Evolutionary conservation across 2,329 filamentous ascomycete genomes (phyloP).

Genomic region (Fonsecaea pedrosoi): DNA sequence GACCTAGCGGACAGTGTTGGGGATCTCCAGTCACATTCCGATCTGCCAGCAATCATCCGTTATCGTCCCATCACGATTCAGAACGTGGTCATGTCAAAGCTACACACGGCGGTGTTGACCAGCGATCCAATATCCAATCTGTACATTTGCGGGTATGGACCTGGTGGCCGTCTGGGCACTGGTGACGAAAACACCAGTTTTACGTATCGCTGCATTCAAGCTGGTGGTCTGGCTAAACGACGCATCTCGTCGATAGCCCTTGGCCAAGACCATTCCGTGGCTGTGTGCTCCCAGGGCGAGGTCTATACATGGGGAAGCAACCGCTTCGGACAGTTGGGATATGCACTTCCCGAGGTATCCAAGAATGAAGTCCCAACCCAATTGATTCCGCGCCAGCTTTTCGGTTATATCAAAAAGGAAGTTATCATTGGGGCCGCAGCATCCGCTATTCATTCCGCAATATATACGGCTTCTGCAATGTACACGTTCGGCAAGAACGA

Average conservation of each 20-base stretch:
- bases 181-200: constrained; percentile 91
- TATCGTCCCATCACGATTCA: constrained; percentile 76
- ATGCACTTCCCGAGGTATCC: constrained; percentile 68
- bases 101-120: constrained; percentile 88
- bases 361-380: constrained; percentile 84
- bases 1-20: constrained; percentile 35
- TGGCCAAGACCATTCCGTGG: constrained; percentile 89
- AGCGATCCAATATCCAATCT: constrained; percentile 87
- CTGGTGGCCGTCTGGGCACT: constrained; percentile 84
- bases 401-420: constrained; percentile 89
- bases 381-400: constrained; percentile 82
- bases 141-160: constrained; percentile 90
- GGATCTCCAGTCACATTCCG: constrained; percentile 51
- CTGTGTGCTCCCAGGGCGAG: constrained; percentile 83
- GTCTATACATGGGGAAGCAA: constrained; percentile 96
- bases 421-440: constrained; percentile 80
- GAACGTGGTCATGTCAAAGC: constrained; percentile 85
- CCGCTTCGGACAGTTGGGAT: constrained; percentile 83
- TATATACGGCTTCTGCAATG: constrained; percentile 78
- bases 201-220: constrained; percentile 80
- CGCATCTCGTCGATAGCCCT: constrained; percentile 79
- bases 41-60: constrained; percentile 75
- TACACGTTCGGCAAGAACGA: constrained; percentile 97
- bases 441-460: constrained; percentile 89
- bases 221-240: constrained; percentile 73